phyloP scores from a whole-genome alignment of 2,329 filamentous ascomycete species.

The Cladophialophora chaetospira region DNA sequence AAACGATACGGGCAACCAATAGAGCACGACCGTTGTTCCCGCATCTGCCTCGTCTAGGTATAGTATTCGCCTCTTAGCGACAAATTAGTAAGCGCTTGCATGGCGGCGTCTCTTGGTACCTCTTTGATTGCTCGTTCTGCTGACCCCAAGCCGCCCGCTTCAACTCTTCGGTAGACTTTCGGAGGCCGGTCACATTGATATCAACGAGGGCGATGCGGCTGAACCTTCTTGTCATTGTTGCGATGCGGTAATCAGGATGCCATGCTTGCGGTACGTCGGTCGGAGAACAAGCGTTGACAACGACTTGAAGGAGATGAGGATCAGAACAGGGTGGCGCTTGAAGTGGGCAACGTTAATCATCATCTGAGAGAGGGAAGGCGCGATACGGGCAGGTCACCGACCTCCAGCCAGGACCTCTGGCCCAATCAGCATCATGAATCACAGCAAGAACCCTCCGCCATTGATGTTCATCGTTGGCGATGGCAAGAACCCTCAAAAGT shows the following conservation, averaged over 20 bases:
- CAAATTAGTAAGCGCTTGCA: not conserved
- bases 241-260: not conserved
- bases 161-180: not conserved
- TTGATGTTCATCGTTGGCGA: constrained; percentile 22
- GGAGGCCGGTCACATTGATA: not conserved
- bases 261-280: not conserved
- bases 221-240: not conserved
- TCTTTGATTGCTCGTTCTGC: not conserved
- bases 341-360: too few relatives aligned
- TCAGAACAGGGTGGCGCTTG: not conserved
- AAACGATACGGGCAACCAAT: not conserved
- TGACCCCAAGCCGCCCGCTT: not conserved
- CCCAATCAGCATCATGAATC: constrained; percentile 6
- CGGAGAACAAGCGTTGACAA: not conserved
- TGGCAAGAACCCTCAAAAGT: constrained; percentile 1
- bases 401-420: not conserved
- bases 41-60: not conserved
- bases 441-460: constrained; percentile 11
- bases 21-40: not conserved
- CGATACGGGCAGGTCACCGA: too few relatives aligned
- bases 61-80: not conserved
- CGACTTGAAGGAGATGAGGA: not conserved
- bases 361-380: too few relatives aligned
- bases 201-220: not conserved
- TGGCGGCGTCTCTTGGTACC: not conserved